These are phyloP conservation scores for Picea mariana DNA, from an alignment of 83 land plant species.

Conservation along the genomic window DNA sequence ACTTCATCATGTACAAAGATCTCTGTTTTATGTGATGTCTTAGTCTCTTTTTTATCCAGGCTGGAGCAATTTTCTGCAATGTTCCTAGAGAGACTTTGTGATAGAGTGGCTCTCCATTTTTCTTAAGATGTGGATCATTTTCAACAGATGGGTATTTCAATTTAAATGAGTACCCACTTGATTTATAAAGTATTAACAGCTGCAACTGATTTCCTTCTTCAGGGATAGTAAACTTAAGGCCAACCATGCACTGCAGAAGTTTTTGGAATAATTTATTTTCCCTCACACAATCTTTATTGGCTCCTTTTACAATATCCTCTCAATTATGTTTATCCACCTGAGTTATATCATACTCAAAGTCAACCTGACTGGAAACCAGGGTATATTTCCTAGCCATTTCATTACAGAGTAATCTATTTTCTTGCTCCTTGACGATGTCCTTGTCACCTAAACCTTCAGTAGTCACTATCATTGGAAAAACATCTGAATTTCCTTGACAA, in stretches of 20 bases:
- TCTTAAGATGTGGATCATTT: too few species aligned
- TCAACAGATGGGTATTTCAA: too few species aligned
- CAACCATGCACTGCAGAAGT: slow-evolving; percentile 6
- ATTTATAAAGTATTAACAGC: background rate
- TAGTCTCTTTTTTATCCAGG: too few species aligned
- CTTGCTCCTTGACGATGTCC: background rate
- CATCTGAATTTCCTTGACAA: slow-evolving; percentile 4
- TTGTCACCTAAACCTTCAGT: background rate
- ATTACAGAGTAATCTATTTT: background rate
- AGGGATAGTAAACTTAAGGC: slow-evolving; percentile 5
- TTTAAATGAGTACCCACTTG: background rate
- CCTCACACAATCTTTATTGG: background rate
- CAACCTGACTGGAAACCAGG: background rate
- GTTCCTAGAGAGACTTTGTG: too few species aligned
- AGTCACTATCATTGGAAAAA: background rate
- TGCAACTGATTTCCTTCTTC: slow-evolving; percentile 3
- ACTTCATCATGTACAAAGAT: too few species aligned
- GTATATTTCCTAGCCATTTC: background rate
- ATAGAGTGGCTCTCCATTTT: too few species aligned
- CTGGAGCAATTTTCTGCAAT: too few species aligned
- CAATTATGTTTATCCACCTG: background rate
- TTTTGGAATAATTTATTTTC: slow-evolving; percentile 2
- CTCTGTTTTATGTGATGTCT: too few species aligned
- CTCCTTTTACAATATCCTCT: background rate
- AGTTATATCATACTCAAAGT: background rate